phyloP scores from a whole-genome alignment of 2,329 filamentous ascomycete species.

The Malbranchea cinnamomea region DNA sequence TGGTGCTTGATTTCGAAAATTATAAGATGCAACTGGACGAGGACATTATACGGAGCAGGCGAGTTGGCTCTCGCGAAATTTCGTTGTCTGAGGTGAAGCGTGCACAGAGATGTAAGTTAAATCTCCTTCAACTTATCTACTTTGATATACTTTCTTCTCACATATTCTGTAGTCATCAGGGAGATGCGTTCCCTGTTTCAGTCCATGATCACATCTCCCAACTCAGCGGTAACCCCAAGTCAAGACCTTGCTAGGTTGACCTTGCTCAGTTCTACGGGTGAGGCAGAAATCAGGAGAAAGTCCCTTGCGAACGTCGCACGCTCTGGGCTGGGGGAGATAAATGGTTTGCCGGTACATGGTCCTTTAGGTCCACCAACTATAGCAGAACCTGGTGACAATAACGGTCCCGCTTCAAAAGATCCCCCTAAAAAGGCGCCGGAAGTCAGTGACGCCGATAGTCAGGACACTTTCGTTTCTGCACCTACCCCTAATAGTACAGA shows the following conservation, averaged over 20 bases:
- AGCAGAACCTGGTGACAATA: slow-evolving; percentile 5
- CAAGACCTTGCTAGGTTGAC: slow-evolving; percentile 69
- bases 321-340: slow-evolving; percentile 27
- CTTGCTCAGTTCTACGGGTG: slow-evolving; percentile 45
- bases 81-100: slow-evolving; percentile 41
- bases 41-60: slow-evolving; percentile 47
- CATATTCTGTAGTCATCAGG: slow-evolving; percentile 44
- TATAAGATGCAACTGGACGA: slow-evolving; percentile 54
- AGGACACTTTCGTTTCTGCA: slow-evolving; percentile 24
- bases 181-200: slow-evolving; percentile 58
- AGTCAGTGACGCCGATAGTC: slow-evolving; percentile 17
- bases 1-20: slow-evolving; percentile 62
- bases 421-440: slow-evolving; percentile 14
- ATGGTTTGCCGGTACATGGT: slow-evolving; percentile 31
- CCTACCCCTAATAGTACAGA: slow-evolving; percentile 10
- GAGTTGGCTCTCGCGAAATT: slow-evolving; percentile 60
- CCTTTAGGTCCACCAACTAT: slow-evolving; percentile 27
- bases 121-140: background rate
- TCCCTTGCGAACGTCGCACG: slow-evolving; percentile 26
- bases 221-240: slow-evolving; percentile 51
- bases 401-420: slow-evolving; percentile 9
- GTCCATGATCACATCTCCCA: slow-evolving; percentile 50
- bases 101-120: slow-evolving; percentile 58
- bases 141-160: slow-evolving; percentile 6
- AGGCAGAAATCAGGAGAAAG: slow-evolving; percentile 35